Evolutionary conservation across 176 grass and related monocot genomes (phyloP).

Genomic region (Saccharum spontaneum): DNA sequence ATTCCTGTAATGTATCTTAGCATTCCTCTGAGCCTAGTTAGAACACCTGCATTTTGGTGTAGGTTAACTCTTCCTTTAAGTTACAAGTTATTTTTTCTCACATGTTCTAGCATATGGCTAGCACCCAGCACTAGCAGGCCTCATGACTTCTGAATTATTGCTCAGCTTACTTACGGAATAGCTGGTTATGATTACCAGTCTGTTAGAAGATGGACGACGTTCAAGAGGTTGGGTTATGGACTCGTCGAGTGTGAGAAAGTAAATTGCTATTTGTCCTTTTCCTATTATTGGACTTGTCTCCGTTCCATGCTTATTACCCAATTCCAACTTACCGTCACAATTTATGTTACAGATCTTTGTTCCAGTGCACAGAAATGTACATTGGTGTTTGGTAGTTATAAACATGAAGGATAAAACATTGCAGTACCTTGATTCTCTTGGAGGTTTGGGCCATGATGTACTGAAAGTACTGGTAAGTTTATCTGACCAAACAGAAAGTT

Average conservation of each 20-base stretch:
- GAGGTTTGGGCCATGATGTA: slow-evolving; percentile 40
- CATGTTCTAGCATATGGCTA: slow-evolving; percentile 17
- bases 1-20: not conserved
- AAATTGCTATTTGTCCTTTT: slow-evolving; percentile 22
- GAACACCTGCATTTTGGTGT: not conserved
- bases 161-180: slow-evolving; percentile 58
- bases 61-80: not conserved
- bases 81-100: not conserved
- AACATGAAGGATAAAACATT: slow-evolving; percentile 71
- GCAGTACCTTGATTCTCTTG: slow-evolving; percentile 90
- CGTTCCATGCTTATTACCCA: slow-evolving; percentile 12
- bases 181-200: slow-evolving; percentile 72
- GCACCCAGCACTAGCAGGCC: not conserved
- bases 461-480: slow-evolving; percentile 67
- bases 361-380: slow-evolving; percentile 69
- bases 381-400: slow-evolving; percentile 88
- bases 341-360: slow-evolving; percentile 76
- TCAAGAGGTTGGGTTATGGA: slow-evolving; percentile 71
- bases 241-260: slow-evolving; percentile 81
- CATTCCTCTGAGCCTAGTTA: not conserved
- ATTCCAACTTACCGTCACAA: slow-evolving; percentile 43
- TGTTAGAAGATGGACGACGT: slow-evolving; percentile 87
- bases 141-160: slow-evolving; percentile 26
- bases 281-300: not conserved
- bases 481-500: not conserved